These are phyloP conservation scores for Beauveria rudraprayagi DNA, from an alignment of 2,329 filamentous ascomycete species.

Conservation along the genomic window DNA sequence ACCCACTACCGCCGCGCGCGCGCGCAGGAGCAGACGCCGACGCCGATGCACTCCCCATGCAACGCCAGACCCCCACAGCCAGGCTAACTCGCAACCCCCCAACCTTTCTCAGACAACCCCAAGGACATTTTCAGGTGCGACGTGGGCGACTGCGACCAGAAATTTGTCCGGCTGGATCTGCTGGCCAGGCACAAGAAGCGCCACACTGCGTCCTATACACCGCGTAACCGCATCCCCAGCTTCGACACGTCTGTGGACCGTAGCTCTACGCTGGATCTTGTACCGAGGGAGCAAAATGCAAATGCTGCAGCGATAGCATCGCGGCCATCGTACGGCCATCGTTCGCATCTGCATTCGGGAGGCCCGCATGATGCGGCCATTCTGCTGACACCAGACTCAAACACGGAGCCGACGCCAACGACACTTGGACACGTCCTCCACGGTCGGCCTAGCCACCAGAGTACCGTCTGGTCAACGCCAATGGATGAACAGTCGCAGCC, in stretches of 20 bases:
- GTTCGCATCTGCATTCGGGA: conserved; percentile 22
- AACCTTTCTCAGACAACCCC: conserved; percentile 52
- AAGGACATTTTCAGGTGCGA: conserved; percentile 76
- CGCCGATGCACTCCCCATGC: conserved; percentile 4
- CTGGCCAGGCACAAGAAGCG: conserved; percentile 61
- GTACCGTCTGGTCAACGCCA: conserved; percentile 22
- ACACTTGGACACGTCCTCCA: conserved; percentile 17
- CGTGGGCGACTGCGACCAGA: conserved; percentile 63
- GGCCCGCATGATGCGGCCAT: conserved; percentile 39
- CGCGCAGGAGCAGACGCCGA: conserved; percentile 9
- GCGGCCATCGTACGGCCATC: conserved; percentile 13
- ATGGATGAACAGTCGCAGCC: conserved; percentile 26
- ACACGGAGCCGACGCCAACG: conserved; percentile 20
- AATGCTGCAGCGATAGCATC: not conserved
- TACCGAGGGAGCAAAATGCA: not conserved
- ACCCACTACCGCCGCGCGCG: conserved; percentile 5
- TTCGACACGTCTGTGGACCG: conserved; percentile 30
- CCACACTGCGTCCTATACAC: conserved; percentile 48
- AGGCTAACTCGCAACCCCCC: conserved; percentile 3
- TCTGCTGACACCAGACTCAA: conserved; percentile 34
- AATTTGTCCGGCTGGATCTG: conserved; percentile 72
- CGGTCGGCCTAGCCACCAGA: conserved; percentile 11
- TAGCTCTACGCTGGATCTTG: not conserved
- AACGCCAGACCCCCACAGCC: conserved; percentile 12
- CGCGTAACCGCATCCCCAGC: conserved; percentile 42